phyloP scores from a whole-genome alignment of 305 asterid genomes.

The Rubia balearica region DNA sequence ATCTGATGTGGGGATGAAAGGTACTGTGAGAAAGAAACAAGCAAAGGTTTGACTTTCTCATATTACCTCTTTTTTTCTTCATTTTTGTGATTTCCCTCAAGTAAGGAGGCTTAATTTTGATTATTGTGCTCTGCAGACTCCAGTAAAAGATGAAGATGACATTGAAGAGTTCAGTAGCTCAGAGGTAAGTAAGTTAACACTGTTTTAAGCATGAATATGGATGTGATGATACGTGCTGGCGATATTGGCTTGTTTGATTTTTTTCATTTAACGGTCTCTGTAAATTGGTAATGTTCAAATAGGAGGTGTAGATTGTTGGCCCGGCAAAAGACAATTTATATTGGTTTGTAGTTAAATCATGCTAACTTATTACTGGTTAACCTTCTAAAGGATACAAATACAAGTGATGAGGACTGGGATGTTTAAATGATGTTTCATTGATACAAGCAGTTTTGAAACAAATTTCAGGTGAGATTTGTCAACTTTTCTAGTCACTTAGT shows the following conservation, averaged over 20 bases:
- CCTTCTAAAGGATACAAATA: slow-evolving; percentile 36
- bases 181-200: slow-evolving; percentile 19
- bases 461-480: slow-evolving; percentile 10
- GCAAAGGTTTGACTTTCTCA: slow-evolving; percentile 30
- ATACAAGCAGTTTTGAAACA: slow-evolving; percentile 3
- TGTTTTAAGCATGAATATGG: slow-evolving; percentile 2
- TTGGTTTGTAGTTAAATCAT: background rate
- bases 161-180: slow-evolving; percentile 63
- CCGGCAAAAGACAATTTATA: background rate
- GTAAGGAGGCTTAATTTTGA: background rate
- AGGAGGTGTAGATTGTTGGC: background rate
- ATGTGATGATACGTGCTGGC: background rate
- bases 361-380: background rate
- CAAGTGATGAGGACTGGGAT: slow-evolving; percentile 64
- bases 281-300: background rate
- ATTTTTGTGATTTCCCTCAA: background rate
- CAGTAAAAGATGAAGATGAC: slow-evolving; percentile 44
- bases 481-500: background rate
- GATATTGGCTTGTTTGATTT: background rate
- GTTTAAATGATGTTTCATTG: slow-evolving; percentile 16
- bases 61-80: background rate
- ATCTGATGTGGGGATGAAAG: slow-evolving; percentile 26
- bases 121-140: slow-evolving; percentile 32
- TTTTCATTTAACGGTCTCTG: background rate
- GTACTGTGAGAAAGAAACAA: slow-evolving; percentile 24